phyloP scores from a whole-genome alignment of 2,329 filamentous ascomycete genomes.

The Knoxdaviesia capensis region DNA sequence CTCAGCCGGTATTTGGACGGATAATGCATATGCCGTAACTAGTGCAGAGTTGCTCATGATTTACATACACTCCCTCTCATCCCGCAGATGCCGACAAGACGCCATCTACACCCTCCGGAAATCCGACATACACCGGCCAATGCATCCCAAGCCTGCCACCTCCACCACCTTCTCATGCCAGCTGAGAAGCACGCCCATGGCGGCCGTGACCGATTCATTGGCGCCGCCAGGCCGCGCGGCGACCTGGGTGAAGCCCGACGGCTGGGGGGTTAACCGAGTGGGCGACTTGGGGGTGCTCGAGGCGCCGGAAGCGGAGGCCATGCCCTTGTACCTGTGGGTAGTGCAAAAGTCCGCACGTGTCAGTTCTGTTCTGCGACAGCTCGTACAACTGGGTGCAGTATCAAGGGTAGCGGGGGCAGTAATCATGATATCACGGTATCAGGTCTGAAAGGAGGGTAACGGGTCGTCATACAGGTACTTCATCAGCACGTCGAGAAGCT shows the following conservation, averaged over 20 bases:
- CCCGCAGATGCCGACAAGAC: too few species aligned
- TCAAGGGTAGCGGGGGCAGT: not conserved
- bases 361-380: not conserved
- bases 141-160: conserved; percentile 74
- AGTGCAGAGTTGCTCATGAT: not conserved
- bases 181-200: conserved; percentile 91
- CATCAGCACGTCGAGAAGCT: conserved; percentile 83
- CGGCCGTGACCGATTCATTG: conserved; percentile 55
- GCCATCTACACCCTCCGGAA: conserved; percentile 46
- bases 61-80: too few species aligned
- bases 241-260: conserved; percentile 68
- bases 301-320: conserved; percentile 32
- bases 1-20: not conserved
- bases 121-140: conserved; percentile 91
- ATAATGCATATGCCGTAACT: not conserved
- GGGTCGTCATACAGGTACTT: conserved; percentile 65
- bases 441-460: not conserved
- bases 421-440: not conserved
- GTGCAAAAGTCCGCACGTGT: not conserved
- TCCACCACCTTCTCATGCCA: conserved; percentile 99
- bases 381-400: not conserved
- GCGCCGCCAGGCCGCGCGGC: conserved; percentile 27
- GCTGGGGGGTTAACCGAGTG: conserved; percentile 43
- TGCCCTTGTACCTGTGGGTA: conserved; percentile 62
- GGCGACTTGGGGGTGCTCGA: conserved; percentile 24